A percentile compares a stretch with the other conserved stretches of the same genome.
Conservation (phyloP, 768 basidiomycete genomes). For the Leccinum ochraceum region DNA sequence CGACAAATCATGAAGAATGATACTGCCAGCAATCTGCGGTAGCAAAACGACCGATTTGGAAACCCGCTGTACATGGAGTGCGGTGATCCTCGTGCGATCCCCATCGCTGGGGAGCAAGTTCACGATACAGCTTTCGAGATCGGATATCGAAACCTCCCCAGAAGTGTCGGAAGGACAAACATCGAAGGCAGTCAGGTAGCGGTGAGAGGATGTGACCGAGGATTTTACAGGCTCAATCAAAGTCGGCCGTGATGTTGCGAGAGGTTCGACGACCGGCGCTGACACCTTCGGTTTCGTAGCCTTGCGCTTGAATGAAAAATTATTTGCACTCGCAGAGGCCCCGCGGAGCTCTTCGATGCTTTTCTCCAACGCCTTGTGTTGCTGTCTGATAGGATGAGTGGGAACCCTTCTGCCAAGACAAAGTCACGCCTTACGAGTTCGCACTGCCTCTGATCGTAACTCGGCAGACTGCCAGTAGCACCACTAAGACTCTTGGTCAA, state of each 20-base stretch:
- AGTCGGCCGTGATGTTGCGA: constrained; percentile 2
- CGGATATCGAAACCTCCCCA: constrained; percentile 58
- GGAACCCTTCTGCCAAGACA: constrained; percentile 1
- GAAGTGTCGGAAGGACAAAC: constrained; percentile 40
- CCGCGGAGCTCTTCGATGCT: constrained; percentile 52
- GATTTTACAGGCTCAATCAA: constrained; percentile 34
- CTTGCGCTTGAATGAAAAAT: constrained; percentile 69
- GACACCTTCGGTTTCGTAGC: constrained; percentile 23
- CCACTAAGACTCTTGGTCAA: constrained; percentile 63
- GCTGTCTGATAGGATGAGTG: constrained; percentile 42
- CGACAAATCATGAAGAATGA: constrained; percentile 64
- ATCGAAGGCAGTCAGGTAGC: constrained; percentile 43
- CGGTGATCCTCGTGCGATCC: constrained; percentile 13
- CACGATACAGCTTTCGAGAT: constrained; percentile 69
- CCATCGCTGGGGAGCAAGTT: constrained; percentile 49
- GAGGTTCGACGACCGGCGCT: neutral
- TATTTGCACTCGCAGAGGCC: constrained; percentile 49
- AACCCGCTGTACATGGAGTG: constrained; percentile 50
- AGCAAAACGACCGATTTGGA: constrained; percentile 63
- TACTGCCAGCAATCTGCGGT: constrained; percentile 67
- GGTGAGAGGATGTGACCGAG: constrained; percentile 46
- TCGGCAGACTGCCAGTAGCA: constrained; percentile 63
- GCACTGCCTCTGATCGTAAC: constrained; percentile 74
- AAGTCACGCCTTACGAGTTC: constrained; percentile 52
- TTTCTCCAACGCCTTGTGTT: constrained; percentile 63